phyloP scores from a whole-genome alignment of 345 rosid species.

The Sisymbrium irio region DNA sequence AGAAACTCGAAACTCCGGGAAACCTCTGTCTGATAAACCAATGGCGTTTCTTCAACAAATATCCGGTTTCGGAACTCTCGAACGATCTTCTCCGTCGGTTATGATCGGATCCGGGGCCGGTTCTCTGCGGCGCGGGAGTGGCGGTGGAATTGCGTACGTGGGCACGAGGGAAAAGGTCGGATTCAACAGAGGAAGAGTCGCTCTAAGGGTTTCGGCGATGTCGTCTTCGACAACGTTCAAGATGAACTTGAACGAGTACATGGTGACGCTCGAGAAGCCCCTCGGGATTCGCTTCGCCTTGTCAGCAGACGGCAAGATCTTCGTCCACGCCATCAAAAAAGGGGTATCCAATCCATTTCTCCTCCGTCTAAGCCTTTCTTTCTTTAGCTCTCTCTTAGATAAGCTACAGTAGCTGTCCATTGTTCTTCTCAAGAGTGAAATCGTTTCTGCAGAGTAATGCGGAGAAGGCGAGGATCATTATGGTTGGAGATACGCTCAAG shows the following conservation, averaged over 20 bases:
- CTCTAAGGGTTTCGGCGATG: slow-evolving; percentile 43
- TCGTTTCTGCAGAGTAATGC: slow-evolving; percentile 63
- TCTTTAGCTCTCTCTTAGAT: too few relatives aligned
- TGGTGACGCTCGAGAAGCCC: slow-evolving; percentile 88
- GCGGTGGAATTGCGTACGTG: too few relatives aligned
- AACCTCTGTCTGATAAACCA: too few relatives aligned
- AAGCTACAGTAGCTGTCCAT: not conserved
- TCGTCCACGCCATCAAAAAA: slow-evolving; percentile 74
- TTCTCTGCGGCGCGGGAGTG: too few relatives aligned
- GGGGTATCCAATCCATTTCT: too few relatives aligned
- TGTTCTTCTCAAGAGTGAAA: not conserved
- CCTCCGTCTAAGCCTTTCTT: too few relatives aligned
- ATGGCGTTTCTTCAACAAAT: slow-evolving; percentile 45
- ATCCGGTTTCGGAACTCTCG: slow-evolving; percentile 41
- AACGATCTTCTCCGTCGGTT: slow-evolving; percentile 23
- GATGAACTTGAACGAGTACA: slow-evolving; percentile 89
- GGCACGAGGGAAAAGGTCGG: not conserved
- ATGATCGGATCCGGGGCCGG: slow-evolving; percentile 26
- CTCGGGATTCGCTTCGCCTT: slow-evolving; percentile 83
- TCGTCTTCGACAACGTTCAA: slow-evolving; percentile 42
- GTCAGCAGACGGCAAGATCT: slow-evolving; percentile 64
- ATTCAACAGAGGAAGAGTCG: slow-evolving; percentile 3
- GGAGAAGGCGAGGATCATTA: slow-evolving; percentile 80
- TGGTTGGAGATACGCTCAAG: slow-evolving; percentile 88
- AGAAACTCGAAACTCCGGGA: too few relatives aligned